These are phyloP conservation scores for Colletotrichum musicola DNA, from an alignment of 2,329 filamentous ascomycete species.

Conservation along the genomic window DNA sequence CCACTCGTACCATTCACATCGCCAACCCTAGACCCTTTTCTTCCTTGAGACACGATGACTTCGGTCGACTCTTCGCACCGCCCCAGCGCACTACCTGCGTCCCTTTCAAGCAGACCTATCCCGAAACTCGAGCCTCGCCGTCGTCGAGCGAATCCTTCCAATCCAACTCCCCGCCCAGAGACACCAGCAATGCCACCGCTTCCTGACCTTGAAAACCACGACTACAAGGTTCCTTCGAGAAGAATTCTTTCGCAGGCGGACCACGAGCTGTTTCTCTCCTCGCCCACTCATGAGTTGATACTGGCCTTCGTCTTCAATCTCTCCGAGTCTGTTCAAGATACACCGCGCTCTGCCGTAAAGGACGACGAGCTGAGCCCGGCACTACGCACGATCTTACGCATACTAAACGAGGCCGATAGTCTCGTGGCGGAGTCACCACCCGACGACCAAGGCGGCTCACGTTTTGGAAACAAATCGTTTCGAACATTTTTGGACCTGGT, in stretches of 20 bases:
- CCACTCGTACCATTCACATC: slow-evolving; percentile 1
- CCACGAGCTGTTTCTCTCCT: slow-evolving; percentile 84
- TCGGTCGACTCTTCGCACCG: slow-evolving; percentile 6
- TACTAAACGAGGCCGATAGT: slow-evolving; percentile 77
- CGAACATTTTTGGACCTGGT: slow-evolving; percentile 81
- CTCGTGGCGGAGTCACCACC: slow-evolving; percentile 80
- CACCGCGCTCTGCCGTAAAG: slow-evolving; percentile 72
- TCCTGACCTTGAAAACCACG: slow-evolving; percentile 69
- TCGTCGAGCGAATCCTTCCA: slow-evolving; percentile 64
- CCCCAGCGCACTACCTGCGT: not conserved
- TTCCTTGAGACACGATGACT: slow-evolving; percentile 16
- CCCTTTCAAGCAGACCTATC: slow-evolving; percentile 53
- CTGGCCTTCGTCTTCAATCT: slow-evolving; percentile 88
- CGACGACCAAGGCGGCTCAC: slow-evolving; percentile 86
- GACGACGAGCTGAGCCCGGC: slow-evolving; percentile 68
- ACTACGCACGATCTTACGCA: slow-evolving; percentile 73
- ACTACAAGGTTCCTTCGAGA: slow-evolving; percentile 76
- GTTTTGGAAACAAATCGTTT: slow-evolving; percentile 96
- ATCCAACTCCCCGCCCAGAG: slow-evolving; percentile 74
- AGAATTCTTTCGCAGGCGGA: slow-evolving; percentile 86
- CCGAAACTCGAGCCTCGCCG: slow-evolving; percentile 77
- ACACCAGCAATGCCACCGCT: slow-evolving; percentile 81
- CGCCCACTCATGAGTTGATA: slow-evolving; percentile 80
- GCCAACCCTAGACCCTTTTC: not conserved
- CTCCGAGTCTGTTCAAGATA: slow-evolving; percentile 82